Conservation (phyloP, 2,329 filamentous ascomycete genomes). For the Triangularia setosa region DNA sequence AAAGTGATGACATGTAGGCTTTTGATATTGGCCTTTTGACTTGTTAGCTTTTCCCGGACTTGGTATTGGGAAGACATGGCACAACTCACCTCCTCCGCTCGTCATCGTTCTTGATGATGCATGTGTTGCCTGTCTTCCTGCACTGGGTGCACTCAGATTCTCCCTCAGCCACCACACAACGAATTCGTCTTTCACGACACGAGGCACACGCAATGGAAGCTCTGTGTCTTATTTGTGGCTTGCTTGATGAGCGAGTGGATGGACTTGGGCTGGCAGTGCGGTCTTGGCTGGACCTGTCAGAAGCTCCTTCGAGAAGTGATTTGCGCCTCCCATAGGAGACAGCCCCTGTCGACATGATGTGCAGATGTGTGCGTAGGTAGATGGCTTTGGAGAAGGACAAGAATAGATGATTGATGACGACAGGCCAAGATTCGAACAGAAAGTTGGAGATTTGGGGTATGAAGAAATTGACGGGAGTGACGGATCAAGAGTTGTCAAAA, state of each 20-base stretch:
- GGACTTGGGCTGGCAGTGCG: conserved; percentile 33
- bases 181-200: conserved; percentile 43
- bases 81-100: conserved; percentile 47
- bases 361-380: background rate
- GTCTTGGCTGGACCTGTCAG: conserved; percentile 32
- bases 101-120: conserved; percentile 56
- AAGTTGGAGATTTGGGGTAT: background rate
- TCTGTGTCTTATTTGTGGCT: conserved; percentile 41
- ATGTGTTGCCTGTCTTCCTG: conserved; percentile 46
- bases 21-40: conserved; percentile 50
- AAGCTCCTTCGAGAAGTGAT: conserved; percentile 22
- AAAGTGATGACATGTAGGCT: conserved; percentile 55
- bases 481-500: background rate
- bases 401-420: background rate
- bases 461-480: background rate
- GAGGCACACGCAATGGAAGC: conserved; percentile 54
- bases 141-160: conserved; percentile 50
- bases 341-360: conserved; percentile 13
- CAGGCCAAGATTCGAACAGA: background rate
- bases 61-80: background rate
- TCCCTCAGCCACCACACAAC: conserved; percentile 53
- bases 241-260: conserved; percentile 29
- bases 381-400: background rate
- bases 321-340: conserved; percentile 18
- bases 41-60: conserved; percentile 1